These are phyloP conservation scores for Vickermania ingenoplastis DNA, from an alignment of 208 protist species.

Conservation along the genomic window DNA sequence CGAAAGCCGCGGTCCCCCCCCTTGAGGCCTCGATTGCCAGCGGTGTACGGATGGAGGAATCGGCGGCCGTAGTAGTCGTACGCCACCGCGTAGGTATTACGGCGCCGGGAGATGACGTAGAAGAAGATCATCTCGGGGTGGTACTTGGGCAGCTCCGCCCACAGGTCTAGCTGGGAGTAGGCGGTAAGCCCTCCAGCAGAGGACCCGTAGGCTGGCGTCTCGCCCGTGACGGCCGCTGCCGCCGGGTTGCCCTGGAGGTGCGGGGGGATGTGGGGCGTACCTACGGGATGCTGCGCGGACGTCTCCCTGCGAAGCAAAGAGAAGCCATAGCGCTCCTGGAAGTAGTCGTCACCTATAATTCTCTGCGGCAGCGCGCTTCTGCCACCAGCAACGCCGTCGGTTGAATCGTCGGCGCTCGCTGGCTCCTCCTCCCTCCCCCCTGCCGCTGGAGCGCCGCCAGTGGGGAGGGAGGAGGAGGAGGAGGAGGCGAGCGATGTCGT, in stretches of 20 bases:
- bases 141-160: conserved; percentile 88
- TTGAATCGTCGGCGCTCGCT: background rate
- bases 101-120: conserved; percentile 73
- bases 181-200: conserved; percentile 10
- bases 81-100: conserved; percentile 84
- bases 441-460: background rate
- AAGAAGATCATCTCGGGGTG: conserved; percentile 73
- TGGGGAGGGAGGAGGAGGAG: background rate
- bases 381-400: background rate
- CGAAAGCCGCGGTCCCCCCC: conserved; percentile 79
- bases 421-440: background rate
- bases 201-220: conserved; percentile 4
- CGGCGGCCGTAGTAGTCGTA: conserved; percentile 80
- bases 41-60: conserved; percentile 71
- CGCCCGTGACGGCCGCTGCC: background rate
- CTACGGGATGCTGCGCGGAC: background rate
- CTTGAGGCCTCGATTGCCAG: conserved; percentile 80
- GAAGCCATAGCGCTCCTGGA: conserved; percentile 69
- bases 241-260: background rate
- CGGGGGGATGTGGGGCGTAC: background rate
- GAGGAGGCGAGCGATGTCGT: conserved; percentile 1
- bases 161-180: conserved; percentile 79
- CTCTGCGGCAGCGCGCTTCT: conserved; percentile 40
- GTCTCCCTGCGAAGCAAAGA: conserved; percentile 51
- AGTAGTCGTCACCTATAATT: conserved; percentile 70